Percentiles rank a stretch among this genome's conserved stretches.
phyloP scores from a whole-genome alignment of 495 filamentous ascomycete species.

The Apodospora peruviana region DNA sequence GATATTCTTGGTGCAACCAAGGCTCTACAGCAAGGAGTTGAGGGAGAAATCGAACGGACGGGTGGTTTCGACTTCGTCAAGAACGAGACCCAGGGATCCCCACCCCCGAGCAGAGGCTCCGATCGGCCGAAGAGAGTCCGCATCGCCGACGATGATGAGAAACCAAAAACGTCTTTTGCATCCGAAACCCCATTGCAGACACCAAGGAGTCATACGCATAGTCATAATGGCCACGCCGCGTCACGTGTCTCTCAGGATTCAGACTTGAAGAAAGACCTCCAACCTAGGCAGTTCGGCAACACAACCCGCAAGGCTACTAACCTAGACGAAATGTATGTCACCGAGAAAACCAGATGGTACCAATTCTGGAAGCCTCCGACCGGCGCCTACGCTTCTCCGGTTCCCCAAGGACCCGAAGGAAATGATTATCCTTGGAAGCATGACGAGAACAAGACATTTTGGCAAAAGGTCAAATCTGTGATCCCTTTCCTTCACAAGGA shows the following conservation, averaged over 20 bases:
- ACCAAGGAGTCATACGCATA: slow-evolving; percentile 18
- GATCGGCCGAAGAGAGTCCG: slow-evolving; percentile 18
- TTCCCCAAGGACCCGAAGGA: slow-evolving; percentile 43
- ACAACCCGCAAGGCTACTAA: slow-evolving; percentile 39
- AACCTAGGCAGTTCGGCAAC: slow-evolving; percentile 30
- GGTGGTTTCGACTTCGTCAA: slow-evolving; percentile 47
- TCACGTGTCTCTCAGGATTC: slow-evolving; percentile 32
- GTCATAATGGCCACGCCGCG: slow-evolving; percentile 26
- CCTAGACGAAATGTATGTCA: slow-evolving; percentile 36
- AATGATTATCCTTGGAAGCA: slow-evolving; percentile 36
- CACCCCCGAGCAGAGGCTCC: slow-evolving; percentile 18
- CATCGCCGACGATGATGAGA: slow-evolving; percentile 16
- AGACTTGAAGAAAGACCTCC: slow-evolving; percentile 21
- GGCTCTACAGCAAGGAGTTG: slow-evolving; percentile 59
- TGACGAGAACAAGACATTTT: slow-evolving; percentile 36
- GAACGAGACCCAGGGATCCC: slow-evolving; percentile 8
- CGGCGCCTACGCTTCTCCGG: slow-evolving; percentile 47
- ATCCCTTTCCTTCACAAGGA: slow-evolving; percentile 34
- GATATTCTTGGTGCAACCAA: slow-evolving; percentile 44
- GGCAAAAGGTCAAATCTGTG: slow-evolving; percentile 35
- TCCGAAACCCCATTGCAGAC: slow-evolving; percentile 21
- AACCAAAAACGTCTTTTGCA: slow-evolving; percentile 26
- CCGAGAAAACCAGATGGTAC: slow-evolving; percentile 41
- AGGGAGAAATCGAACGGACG: slow-evolving; percentile 47
- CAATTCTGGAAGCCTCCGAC: slow-evolving; percentile 51